phyloP scores from a whole-genome alignment of 2,329 filamentous ascomycete genomes.

The Lojkania enalia region DNA sequence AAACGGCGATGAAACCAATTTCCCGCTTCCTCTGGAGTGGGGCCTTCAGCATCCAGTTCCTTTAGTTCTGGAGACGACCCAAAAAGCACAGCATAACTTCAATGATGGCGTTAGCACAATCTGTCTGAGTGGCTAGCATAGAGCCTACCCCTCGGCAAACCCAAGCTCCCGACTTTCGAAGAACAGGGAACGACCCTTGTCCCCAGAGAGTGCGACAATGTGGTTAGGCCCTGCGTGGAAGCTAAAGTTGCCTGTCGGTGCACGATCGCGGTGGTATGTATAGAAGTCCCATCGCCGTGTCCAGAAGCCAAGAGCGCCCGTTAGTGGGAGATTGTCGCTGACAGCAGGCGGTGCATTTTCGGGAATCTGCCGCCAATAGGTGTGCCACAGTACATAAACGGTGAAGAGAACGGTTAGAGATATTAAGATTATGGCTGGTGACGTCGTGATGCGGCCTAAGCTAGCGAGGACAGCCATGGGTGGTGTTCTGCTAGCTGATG shows the following conservation, averaged over 20 bases:
- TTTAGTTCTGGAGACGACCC: constrained; percentile 22
- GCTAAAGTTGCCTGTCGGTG: constrained; percentile 51
- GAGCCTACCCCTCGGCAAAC: constrained; percentile 48
- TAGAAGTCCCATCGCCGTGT: constrained; percentile 52
- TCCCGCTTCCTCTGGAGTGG: constrained; percentile 16
- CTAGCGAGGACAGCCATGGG: too few species aligned
- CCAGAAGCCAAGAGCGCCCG: constrained; percentile 54
- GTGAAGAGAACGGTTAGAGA: constrained; percentile 14
- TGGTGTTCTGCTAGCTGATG: too few species aligned
- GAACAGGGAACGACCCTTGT: constrained; percentile 49
- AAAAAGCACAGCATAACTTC: constrained; percentile 34
- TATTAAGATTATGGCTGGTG: too few species aligned
- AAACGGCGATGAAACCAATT: constrained; percentile 30
- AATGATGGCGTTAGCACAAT: background rate
- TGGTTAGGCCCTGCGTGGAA: constrained; percentile 54
- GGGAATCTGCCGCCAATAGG: constrained; percentile 24
- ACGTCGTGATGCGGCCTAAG: too few species aligned
- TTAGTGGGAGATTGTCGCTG: constrained; percentile 42
- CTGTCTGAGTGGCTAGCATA: background rate
- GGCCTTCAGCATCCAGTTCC: constrained; percentile 14
- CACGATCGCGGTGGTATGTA: constrained; percentile 32
- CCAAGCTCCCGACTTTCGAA: constrained; percentile 52
- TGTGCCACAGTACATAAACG: constrained; percentile 15
- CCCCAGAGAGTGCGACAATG: constrained; percentile 52
- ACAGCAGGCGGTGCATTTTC: constrained; percentile 25